These are phyloP conservation scores for Carex kokanica DNA, from an alignment of 176 grass and related monocot species.

Conservation along the genomic window DNA sequence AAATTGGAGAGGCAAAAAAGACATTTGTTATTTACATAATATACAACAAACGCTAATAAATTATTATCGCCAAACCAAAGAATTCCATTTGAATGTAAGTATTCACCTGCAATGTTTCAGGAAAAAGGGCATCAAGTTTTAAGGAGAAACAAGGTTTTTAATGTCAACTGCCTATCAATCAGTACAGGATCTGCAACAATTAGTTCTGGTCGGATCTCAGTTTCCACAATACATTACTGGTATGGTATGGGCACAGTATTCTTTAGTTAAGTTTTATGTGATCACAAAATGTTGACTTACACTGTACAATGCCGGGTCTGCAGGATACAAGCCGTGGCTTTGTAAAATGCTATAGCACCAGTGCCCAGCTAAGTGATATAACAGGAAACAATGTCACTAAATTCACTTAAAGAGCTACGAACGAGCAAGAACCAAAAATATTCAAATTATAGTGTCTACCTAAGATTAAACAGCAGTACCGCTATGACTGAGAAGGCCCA, in stretches of 20 bases:
- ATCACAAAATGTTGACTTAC: slow-evolving; percentile 29
- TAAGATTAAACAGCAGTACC: neutral
- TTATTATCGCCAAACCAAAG: slow-evolving; percentile 6
- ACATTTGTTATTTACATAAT: slow-evolving; percentile 19
- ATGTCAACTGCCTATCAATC: slow-evolving; percentile 34
- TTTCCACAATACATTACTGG: neutral
- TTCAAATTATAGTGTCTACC: slow-evolving; percentile 19
- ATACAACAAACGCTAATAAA: slow-evolving; percentile 14
- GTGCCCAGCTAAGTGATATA: slow-evolving; percentile 24
- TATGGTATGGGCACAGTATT: neutral
- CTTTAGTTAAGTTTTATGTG: slow-evolving; percentile 1
- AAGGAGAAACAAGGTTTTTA: slow-evolving; percentile 19
- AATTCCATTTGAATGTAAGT: slow-evolving; percentile 13
- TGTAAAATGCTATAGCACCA: neutral
- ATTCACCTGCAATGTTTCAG: slow-evolving; percentile 16
- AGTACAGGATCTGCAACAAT: slow-evolving; percentile 35
- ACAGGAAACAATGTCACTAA: slow-evolving; percentile 1
- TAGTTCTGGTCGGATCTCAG: slow-evolving; percentile 18
- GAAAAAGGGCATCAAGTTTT: slow-evolving; percentile 32
- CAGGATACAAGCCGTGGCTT: neutral
- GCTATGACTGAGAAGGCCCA: slow-evolving; percentile 58
- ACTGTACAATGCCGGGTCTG: slow-evolving; percentile 29
- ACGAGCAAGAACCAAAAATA: neutral
- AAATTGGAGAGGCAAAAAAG: neutral
- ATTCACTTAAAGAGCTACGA: slow-evolving; percentile 23